Conservation (phyloP, 2,329 filamentous ascomycete genomes). For the Talaromyces sp. region DNA sequence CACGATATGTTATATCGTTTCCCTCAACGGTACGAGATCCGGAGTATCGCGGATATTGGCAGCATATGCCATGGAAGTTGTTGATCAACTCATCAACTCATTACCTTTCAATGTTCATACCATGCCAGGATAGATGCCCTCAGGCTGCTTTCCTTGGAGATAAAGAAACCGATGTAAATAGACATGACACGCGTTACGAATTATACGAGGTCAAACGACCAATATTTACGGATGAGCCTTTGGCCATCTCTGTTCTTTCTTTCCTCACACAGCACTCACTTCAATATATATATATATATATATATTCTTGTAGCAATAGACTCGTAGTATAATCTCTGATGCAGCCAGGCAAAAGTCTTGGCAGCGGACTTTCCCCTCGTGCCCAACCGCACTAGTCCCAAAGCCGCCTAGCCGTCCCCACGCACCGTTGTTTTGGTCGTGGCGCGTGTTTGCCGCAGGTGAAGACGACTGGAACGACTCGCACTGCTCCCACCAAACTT, state of each 20-base stretch:
- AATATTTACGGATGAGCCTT: background rate
- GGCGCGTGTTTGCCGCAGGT: slow-evolving; percentile 3
- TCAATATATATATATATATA: too few species aligned
- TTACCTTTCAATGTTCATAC: background rate
- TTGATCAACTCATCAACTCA: background rate
- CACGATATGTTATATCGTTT: too few species aligned
- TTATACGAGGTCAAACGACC: background rate
- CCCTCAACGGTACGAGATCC: too few species aligned
- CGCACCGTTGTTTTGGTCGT: slow-evolving; percentile 9
- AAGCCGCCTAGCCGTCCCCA: slow-evolving; percentile 1
- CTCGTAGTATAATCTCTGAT: background rate
- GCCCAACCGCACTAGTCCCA: background rate
- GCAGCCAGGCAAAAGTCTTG: background rate
- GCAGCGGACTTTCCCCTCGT: background rate
- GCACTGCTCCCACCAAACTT: background rate
- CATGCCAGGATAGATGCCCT: background rate
- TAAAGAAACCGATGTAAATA: background rate
- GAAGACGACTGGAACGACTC: background rate
- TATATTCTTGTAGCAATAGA: background rate
- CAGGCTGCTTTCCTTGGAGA: background rate
- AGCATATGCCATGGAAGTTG: background rate
- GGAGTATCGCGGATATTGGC: background rate
- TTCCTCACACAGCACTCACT: background rate
- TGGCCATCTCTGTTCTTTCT: background rate
- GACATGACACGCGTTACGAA: background rate